Evolutionary conservation across 306 rosid genomes (phyloP).

Genomic region (Corylus avellana): DNA sequence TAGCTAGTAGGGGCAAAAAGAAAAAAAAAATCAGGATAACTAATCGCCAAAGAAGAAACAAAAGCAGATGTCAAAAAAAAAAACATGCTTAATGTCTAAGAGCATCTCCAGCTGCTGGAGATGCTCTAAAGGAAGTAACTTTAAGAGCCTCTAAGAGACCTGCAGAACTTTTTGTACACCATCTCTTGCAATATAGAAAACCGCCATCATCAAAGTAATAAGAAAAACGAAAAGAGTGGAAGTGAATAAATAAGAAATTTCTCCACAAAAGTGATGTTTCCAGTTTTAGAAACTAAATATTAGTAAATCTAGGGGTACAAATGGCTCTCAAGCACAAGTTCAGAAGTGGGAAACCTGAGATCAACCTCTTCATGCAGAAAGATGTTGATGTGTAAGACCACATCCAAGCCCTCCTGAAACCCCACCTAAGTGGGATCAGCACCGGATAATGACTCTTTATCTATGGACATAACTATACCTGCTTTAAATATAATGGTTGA

Average conservation of each 20-base stretch:
- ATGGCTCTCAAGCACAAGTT: background rate
- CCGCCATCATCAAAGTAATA: background rate
- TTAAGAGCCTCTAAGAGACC: background rate
- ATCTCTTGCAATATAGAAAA: background rate
- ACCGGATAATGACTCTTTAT: background rate
- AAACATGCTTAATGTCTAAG: background rate
- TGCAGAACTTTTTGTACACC: background rate
- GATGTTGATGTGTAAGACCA: background rate
- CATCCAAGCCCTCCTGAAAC: background rate
- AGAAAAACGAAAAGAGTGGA: background rate
- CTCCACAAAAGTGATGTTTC: background rate
- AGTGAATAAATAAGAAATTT: background rate
- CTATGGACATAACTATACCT: background rate
- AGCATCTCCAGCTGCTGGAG: no score
- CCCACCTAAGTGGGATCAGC: background rate
- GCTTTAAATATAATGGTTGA: background rate
- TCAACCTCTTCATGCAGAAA: background rate
- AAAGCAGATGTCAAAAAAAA: no score
- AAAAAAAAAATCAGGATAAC: no score
- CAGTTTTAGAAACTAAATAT: background rate
- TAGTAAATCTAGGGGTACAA: background rate
- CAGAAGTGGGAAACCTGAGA: background rate
- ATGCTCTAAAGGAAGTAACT: background rate
- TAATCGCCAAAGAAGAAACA: no score
- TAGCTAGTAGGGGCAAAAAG: no score